Conservation (phyloP, 768 basidiomycete genomes). For the Tricholoma terreum region DNA sequence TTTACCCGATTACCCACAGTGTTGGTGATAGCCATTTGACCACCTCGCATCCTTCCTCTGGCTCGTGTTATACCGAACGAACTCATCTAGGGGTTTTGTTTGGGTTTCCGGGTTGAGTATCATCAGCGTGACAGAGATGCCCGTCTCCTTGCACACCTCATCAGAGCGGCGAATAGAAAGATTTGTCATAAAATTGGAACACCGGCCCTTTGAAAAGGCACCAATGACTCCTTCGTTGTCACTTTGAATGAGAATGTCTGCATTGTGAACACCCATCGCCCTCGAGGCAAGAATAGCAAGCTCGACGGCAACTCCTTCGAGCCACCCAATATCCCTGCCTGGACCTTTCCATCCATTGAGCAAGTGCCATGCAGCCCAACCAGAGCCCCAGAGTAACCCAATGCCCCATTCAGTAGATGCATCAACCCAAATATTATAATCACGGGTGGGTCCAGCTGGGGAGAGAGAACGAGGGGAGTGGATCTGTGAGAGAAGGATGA, state of each 20-base stretch:
- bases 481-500: background rate
- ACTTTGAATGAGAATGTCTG: constrained; percentile 10
- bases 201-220: constrained; percentile 17
- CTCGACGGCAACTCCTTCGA: too few species aligned
- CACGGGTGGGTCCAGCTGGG: constrained; percentile 7
- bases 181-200: constrained; percentile 18
- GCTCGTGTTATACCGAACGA: too few species aligned
- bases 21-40: too few species aligned
- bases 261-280: constrained; percentile 5
- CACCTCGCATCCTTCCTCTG: too few species aligned
- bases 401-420: constrained; percentile 27
- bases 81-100: too few species aligned
- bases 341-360: constrained; percentile 9
- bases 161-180: constrained; percentile 15
- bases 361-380: constrained; percentile 12
- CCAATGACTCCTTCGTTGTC: constrained; percentile 29
- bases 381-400: too few species aligned
- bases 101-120: too few species aligned
- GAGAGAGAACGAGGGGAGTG: constrained; percentile 10
- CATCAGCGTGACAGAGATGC: too few species aligned
- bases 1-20: too few species aligned
- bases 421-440: too few species aligned
- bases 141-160: constrained; percentile 9
- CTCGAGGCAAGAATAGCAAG: constrained; percentile 7
- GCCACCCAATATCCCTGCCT: constrained; percentile 10